Base-by-base conservation (phyloP, 2,329 filamentous ascomycete species). In the Thielaviopsis musarum region DNA sequence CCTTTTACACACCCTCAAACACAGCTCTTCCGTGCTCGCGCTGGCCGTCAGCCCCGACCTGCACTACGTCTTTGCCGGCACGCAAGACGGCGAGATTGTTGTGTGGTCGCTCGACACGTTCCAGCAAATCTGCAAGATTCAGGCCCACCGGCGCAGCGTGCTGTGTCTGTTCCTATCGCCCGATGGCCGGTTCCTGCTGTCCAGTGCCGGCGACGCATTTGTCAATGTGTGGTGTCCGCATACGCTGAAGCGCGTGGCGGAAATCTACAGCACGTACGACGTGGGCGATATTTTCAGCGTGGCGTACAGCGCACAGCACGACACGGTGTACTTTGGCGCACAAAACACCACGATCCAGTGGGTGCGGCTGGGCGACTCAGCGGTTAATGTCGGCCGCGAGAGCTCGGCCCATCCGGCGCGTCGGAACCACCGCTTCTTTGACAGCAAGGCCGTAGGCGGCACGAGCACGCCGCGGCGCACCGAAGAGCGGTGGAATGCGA, bases 321-420 rank as follows among this genome's bases (percentile, higher is more conserved):
- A 91, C 65, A 95, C 87, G 0, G 79, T 95, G 3, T 97, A 95
- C 69, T 80, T 95, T 52, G 93, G 93, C 60, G 88, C 90, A 0
- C 93, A 97, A 69, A 96, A 97, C 68, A 93, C 90, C 7, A 89
- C 86, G 48, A 93, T 96, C 57, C 91, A 95, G 76, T 98, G 93
- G 93, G 87, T 89, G 65, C 79, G 84, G 64, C 73, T 95, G 59
- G 81, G 81, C 65, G 80, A 88, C 63, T 78, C 81, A 24, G 75
- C 77, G 30, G 72, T 77, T 22, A 74, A 78, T 64, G 85, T 79
- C 19, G 73, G 75, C 3, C 82, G 80, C 57, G 81, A 81, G 61
- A 83, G 82, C 9, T 77, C 80, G 10, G 81, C 81, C 51, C 89
- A 91, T 64, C 87, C 87, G 0, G 85, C 86, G 38, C 80, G 84